Base-by-base conservation (phyloP, 129 eudicot species). In the Solidago caesia region DNA sequence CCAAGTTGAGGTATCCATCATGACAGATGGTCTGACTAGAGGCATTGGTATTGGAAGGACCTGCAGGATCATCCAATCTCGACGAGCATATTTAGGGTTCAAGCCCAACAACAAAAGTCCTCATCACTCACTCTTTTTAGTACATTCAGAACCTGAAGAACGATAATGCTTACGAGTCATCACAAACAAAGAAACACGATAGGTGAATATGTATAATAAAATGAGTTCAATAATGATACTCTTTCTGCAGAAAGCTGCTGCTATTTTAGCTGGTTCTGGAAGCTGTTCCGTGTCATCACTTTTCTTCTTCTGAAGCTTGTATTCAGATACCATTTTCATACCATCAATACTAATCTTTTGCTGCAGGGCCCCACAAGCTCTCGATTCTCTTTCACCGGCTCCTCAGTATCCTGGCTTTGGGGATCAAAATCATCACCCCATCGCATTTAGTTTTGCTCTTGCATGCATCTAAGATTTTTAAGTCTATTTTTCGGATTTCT, bases 351-450 rank as follows among this genome's bases (percentile, higher is more conserved):
- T 85, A 64, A 95, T 87, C 77, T 92, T 89, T 25, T 97, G 99
- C 83, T 90, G 99, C 82, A 88, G 99, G 21, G 97, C 97, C 57
- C 99, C 96, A 79, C 99, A 95, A 42, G 96, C 99, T 97, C 97
- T 72, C 97, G 82, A 44, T 83, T 77, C 85, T 90, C 91, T 82
- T 89, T 91, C 44, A 87, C 87, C 4, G 91, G 93, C 76, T 89
- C 98, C 55, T 85, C 97, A 14, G 83, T 73, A n/a, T 91, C 96
- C 74, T 88, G 91, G 66, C 82, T 87, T 78, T 87, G 97, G 16
- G 87, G 85, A 67, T 95, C 96, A 68, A 95, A 83, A 51, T 91
- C 97, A 59, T 95, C 97, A 79, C 99, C 99, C 99, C 99, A 5
- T 95, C 99, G 79, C 99, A 95, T 76, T 90, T 95, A 61, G 77